A percentile compares a stretch with the other conserved stretches of the same genome.
phyloP scores from a whole-genome alignment of 2,329 filamentous ascomycete genomes.

The Aureobasidium sp. region DNA sequence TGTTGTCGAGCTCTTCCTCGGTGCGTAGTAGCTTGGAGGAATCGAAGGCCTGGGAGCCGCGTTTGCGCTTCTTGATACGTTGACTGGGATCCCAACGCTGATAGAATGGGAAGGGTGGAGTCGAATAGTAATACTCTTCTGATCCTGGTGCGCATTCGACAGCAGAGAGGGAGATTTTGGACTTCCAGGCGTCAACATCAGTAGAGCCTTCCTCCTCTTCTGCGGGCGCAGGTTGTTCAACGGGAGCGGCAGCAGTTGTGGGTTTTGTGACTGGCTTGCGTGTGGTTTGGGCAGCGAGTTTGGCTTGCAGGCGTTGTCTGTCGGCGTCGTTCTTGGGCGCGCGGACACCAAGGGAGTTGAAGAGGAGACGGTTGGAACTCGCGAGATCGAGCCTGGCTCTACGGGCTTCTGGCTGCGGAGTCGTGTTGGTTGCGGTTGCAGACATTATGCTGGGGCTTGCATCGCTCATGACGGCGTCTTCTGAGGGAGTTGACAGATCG shows the following conservation, averaged over 20 bases:
- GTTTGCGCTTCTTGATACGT: conserved; percentile 37
- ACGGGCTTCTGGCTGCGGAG: conserved; percentile 22
- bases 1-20: conserved; percentile 32
- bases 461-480: background rate
- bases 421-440: background rate
- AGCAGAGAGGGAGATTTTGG: conserved; percentile 66
- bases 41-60: conserved; percentile 26
- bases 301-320: conserved; percentile 54
- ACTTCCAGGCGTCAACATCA: conserved; percentile 61
- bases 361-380: conserved; percentile 61
- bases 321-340: conserved; percentile 63
- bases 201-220: conserved; percentile 30
- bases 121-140: conserved; percentile 58
- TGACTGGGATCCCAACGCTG: conserved; percentile 79
- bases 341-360: conserved; percentile 64
- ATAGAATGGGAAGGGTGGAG: conserved; percentile 82
- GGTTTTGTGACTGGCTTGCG: conserved; percentile 11
- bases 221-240: conserved; percentile 25
- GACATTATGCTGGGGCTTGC: background rate
- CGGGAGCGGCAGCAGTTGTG: conserved; percentile 16
- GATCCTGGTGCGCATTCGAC: conserved; percentile 68
- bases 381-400: conserved; percentile 48
- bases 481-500: background rate
- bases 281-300: conserved; percentile 32
- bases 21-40: conserved; percentile 40